Evolutionary conservation across 2,329 filamentous ascomycete species (phyloP).

Genomic region (Xylariales sp.): DNA sequence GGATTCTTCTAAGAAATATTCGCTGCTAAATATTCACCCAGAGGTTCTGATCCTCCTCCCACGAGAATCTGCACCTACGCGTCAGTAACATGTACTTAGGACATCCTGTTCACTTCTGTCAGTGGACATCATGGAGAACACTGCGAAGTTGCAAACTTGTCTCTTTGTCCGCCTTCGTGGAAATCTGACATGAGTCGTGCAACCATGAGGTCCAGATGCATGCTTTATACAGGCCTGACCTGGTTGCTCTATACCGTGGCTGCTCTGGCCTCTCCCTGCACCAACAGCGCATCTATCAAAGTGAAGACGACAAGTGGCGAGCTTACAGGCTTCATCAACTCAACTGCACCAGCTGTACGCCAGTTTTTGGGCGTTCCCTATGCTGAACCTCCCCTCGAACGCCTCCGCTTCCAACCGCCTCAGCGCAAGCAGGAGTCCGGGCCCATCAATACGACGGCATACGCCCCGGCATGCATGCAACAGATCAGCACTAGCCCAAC

Average conservation of each 20-base stretch:
- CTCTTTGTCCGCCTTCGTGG: too few species aligned
- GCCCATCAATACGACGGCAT: neutral
- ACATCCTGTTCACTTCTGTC: too few species aligned
- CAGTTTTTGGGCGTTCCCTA: constrained; percentile 8
- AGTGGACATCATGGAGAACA: too few species aligned
- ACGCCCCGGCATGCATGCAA: constrained; percentile 6
- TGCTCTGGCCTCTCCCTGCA: neutral
- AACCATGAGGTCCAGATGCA: too few species aligned
- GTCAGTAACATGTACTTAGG: too few species aligned
- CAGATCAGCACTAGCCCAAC: constrained; percentile 2
- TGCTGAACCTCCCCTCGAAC: constrained; percentile 1
- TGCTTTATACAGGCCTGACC: too few species aligned
- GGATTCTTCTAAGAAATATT: too few species aligned
- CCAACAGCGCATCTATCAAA: neutral
- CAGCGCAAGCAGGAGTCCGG: neutral
- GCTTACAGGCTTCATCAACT: constrained; percentile 7
- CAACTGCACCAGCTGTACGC: constrained; percentile 1
- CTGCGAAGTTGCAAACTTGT: too few species aligned
- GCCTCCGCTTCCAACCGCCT: constrained; percentile 6
- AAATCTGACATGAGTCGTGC: too few species aligned
- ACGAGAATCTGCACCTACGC: too few species aligned
- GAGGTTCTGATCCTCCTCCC: too few species aligned
- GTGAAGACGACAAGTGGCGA: constrained; percentile 9
- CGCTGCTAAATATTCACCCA: too few species aligned
- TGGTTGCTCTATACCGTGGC: neutral